phyloP scores from a whole-genome alignment of 1,284 basidiomycete species.

The Papiliotrema laurentii region DNA sequence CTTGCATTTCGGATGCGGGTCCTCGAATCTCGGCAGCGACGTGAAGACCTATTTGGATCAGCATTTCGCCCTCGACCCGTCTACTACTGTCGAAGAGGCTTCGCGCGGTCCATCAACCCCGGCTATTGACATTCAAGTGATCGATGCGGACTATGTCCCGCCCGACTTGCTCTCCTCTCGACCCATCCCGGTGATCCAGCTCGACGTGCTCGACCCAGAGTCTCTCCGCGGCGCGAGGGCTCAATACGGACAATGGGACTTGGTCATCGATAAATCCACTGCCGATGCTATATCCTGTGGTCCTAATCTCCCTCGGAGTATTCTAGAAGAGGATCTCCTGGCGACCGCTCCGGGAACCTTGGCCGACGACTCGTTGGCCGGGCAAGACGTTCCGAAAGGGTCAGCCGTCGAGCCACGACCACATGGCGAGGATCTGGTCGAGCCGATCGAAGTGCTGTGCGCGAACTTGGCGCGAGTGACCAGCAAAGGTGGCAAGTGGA shows the following conservation, averaged over 20 bases:
- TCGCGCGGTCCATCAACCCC: neutral
- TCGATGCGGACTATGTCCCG: constrained; percentile 36
- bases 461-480: constrained; percentile 22
- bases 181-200: constrained; percentile 1
- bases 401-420: too few relatives aligned
- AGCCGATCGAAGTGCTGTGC: constrained; percentile 26
- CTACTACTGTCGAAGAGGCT: too few relatives aligned
- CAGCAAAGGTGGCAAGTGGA: constrained; percentile 21
- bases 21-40: constrained; percentile 25
- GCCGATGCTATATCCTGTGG: constrained; percentile 44
- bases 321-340: too few relatives aligned
- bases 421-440: too few relatives aligned
- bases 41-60: constrained; percentile 2
- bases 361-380: too few relatives aligned
- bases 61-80: too few relatives aligned
- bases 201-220: constrained; percentile 6
- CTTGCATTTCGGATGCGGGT: constrained; percentile 41
- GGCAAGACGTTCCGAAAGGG: too few relatives aligned
- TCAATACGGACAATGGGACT: constrained; percentile 18
- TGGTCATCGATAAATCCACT: constrained; percentile 42
- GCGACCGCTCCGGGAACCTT: too few relatives aligned
- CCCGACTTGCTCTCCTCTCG: constrained; percentile 1
- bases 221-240: neutral
- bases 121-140: constrained; percentile 10
- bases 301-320: constrained; percentile 8